A percentile compares a stretch with the other conserved stretches of the same genome.
phyloP scores from a whole-genome alignment of 75 land plant species.

The Picea glauca region DNA sequence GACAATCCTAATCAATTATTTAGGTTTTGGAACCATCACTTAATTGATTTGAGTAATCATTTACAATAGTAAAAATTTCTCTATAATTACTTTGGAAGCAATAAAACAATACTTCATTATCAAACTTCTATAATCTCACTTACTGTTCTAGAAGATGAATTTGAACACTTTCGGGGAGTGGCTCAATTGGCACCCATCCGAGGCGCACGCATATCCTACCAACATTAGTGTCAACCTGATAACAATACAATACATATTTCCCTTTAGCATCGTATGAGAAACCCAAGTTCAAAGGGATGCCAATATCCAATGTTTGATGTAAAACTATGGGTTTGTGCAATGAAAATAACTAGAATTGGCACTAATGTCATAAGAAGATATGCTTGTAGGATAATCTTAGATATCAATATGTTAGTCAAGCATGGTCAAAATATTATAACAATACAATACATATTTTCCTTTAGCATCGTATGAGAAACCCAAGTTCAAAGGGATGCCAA shows the following conservation, averaged over 20 bases:
- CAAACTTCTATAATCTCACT: slow-evolving; percentile 12
- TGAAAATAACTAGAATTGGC: no score
- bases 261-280: background rate
- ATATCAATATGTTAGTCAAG: background rate
- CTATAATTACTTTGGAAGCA: background rate
- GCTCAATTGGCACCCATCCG: slow-evolving; percentile 95
- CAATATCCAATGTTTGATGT: background rate
- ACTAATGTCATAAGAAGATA: background rate
- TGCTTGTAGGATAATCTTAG: slow-evolving; percentile 8
- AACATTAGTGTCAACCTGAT: slow-evolving; percentile 89
- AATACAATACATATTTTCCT: background rate
- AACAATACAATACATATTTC: background rate
- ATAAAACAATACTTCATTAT: background rate
- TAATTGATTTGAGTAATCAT: background rate
- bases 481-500: background rate
- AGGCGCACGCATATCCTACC: slow-evolving; percentile 78
- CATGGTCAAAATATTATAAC: background rate
- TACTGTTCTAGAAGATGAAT: slow-evolving; percentile 71
- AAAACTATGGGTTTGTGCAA: background rate
- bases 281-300: background rate
- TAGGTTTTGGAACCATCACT: background rate
- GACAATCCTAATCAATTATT: background rate
- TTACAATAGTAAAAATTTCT: no score
- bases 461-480: background rate
- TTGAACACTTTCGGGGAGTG: slow-evolving; percentile 59